Percentiles rank a stretch among this genome's conserved stretches.
phyloP scores from a whole-genome alignment of 768 basidiomycete species.

The Phylloporus sp. region DNA sequence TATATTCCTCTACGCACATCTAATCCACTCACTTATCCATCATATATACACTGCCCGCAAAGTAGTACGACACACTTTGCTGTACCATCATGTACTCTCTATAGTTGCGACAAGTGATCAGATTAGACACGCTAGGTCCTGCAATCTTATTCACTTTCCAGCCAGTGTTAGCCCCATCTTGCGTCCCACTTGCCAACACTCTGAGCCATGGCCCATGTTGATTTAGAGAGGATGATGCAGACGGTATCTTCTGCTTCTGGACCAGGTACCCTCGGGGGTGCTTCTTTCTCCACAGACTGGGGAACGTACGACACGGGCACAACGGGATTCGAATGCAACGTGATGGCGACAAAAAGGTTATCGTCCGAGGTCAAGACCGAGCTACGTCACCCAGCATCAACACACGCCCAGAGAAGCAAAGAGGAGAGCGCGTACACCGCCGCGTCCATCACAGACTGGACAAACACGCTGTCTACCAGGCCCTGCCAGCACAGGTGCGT shows the following conservation, averaged over 20 bases:
- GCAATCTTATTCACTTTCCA: constrained; percentile 36
- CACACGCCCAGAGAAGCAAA: not conserved
- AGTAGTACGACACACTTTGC: constrained; percentile 25
- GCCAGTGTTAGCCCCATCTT: constrained; percentile 41
- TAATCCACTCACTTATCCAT: constrained; percentile 36
- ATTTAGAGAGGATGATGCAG: constrained; percentile 38
- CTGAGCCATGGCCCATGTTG: constrained; percentile 44
- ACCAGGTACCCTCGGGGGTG: constrained; percentile 41
- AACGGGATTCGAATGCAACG: constrained; percentile 38
- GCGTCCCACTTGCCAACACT: constrained; percentile 40
- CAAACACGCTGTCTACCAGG: constrained; percentile 48
- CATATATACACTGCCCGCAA: constrained; percentile 30
- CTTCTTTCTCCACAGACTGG: constrained; percentile 17
- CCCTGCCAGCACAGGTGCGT: constrained; percentile 61
- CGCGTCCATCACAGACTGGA: constrained; percentile 47
- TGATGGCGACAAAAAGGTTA: constrained; percentile 15
- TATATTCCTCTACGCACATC: constrained; percentile 24
- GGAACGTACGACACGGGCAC: constrained; percentile 52
- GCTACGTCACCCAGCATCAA: not conserved
- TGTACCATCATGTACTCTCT: constrained; percentile 33
- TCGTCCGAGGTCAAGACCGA: constrained; percentile 12
- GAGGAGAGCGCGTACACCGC: constrained; percentile 28
- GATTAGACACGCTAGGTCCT: constrained; percentile 25
- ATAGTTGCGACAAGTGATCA: constrained; percentile 32
- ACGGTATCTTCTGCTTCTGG: constrained; percentile 53